Percentiles rank a stretch among this genome's conserved stretches.
Evolutionary conservation across 192 early-diverging fungal species (phyloP).

Genomic region (Spinellus fusiger): DNA sequence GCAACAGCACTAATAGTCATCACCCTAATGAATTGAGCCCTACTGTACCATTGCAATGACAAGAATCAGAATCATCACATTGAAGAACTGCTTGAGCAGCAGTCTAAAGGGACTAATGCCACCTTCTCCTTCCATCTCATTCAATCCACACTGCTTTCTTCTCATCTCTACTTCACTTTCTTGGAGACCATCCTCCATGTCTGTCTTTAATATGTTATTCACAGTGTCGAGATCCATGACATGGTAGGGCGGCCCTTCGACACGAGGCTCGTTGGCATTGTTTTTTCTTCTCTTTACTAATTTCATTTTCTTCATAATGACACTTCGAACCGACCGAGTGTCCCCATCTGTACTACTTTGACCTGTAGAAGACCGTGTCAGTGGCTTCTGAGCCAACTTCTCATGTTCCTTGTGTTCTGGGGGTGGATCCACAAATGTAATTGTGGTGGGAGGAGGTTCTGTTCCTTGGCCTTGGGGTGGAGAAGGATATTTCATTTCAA

Average conservation of each 20-base stretch:
- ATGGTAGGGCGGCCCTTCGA: constrained; percentile 31
- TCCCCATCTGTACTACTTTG: constrained; percentile 13
- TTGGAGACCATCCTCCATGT: constrained; percentile 38
- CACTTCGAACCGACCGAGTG: constrained; percentile 23
- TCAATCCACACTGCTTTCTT: constrained; percentile 41
- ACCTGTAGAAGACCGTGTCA: constrained; percentile 11
- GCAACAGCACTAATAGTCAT: not conserved
- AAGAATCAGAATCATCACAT: constrained; percentile 60
- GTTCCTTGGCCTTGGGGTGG: no score
- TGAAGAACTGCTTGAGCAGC: constrained; percentile 57
- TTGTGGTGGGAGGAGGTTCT: not conserved
- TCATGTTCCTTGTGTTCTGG: not conserved
- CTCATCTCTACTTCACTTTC: constrained; percentile 40
- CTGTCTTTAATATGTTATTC: constrained; percentile 18
- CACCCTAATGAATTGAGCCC: no score
- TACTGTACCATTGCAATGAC: constrained; percentile 48
- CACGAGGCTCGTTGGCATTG: not conserved
- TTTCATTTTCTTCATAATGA: constrained; percentile 22
- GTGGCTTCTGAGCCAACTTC: constrained; percentile 3
- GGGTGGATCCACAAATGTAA: not conserved
- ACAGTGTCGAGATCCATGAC: constrained; percentile 29
- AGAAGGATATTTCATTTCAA: no score
- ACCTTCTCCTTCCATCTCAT: constrained; percentile 64
- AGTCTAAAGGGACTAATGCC: constrained; percentile 59
- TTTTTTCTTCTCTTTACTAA: constrained; percentile 23